These are phyloP conservation scores for Fusarium sp. DNA, from an alignment of 2,329 filamentous ascomycete species.

Conservation along the genomic window DNA sequence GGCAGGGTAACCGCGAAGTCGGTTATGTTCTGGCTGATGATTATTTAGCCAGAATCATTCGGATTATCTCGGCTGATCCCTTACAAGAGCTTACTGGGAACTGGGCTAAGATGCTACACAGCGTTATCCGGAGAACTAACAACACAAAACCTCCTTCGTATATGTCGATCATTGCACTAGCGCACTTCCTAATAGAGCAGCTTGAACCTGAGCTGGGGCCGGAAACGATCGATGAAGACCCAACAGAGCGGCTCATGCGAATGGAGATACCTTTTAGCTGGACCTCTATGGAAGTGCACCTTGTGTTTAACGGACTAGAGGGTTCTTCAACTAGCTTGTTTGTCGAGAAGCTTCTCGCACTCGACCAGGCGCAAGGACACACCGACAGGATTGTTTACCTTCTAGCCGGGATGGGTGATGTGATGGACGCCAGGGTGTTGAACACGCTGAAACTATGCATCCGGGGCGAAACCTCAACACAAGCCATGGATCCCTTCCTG, in stretches of 20 bases:
- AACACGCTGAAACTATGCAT: conserved; percentile 64
- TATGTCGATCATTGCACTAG: conserved; percentile 60
- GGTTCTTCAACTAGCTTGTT: conserved; percentile 58
- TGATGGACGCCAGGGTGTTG: conserved; percentile 62
- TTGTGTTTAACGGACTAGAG: conserved; percentile 54
- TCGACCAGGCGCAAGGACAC: conserved; percentile 64
- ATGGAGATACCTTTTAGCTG: conserved; percentile 54
- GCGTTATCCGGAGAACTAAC: conserved; percentile 60
- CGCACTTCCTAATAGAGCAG: conserved; percentile 55
- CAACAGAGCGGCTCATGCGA: conserved; percentile 52
- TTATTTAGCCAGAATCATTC: conserved; percentile 67
- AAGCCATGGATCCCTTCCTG: conserved; percentile 64
- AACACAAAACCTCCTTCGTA: conserved; percentile 63
- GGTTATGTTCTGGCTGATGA: conserved; percentile 66
- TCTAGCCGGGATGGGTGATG: conserved; percentile 62
- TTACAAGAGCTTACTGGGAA: conserved; percentile 60
- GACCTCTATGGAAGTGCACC: conserved; percentile 56
- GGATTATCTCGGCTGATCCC: conserved; percentile 69
- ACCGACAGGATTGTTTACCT: conserved; percentile 66
- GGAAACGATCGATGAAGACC: conserved; percentile 51
- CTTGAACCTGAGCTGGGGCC: conserved; percentile 52
- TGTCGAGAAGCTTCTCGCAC: conserved; percentile 70
- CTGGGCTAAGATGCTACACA: conserved; percentile 63
- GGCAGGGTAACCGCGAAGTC: conserved; percentile 67
- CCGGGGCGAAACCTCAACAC: conserved; percentile 53